phyloP scores from a whole-genome alignment of 169 alveolate species.

The Theileria orientalis region DNA sequence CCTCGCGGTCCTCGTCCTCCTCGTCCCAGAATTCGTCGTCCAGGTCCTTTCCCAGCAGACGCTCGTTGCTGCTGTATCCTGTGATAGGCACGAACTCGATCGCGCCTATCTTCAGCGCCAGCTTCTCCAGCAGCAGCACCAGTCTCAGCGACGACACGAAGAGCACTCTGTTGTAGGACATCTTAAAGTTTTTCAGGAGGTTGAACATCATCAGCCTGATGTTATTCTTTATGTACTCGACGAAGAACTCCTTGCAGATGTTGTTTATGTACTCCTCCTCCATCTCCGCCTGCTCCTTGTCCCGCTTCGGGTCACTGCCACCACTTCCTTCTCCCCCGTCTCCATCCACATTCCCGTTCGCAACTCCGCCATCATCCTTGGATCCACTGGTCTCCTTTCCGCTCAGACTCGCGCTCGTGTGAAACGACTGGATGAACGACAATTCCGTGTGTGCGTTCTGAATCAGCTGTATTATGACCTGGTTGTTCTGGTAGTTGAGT shows the following conservation, averaged over 20 bases:
- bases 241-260: slow-evolving; percentile 33
- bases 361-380: not conserved
- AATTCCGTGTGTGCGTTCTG: not conserved
- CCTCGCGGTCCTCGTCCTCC: not conserved
- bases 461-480: not conserved
- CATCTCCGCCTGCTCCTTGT: not conserved
- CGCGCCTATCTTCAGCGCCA: not conserved
- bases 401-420: too few relatives aligned
- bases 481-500: slow-evolving; percentile 1
- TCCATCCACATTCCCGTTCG: too few relatives aligned
- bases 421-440: not conserved
- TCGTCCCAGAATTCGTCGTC: not conserved
- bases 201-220: slow-evolving; percentile 34
- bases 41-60: not conserved
- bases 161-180: not conserved
- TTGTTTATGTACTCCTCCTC: not conserved
- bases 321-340: too few relatives aligned
- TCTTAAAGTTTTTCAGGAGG: slow-evolving; percentile 36
- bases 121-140: not conserved
- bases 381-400: not conserved
- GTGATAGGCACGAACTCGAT: not conserved
- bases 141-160: not conserved
- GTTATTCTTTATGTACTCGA: slow-evolving; percentile 32
- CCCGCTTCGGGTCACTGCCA: too few relatives aligned
- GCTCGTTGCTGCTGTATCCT: not conserved